Evolutionary conservation across 257 asterid genomes (phyloP).

Genomic region (Echium plantagineum): DNA sequence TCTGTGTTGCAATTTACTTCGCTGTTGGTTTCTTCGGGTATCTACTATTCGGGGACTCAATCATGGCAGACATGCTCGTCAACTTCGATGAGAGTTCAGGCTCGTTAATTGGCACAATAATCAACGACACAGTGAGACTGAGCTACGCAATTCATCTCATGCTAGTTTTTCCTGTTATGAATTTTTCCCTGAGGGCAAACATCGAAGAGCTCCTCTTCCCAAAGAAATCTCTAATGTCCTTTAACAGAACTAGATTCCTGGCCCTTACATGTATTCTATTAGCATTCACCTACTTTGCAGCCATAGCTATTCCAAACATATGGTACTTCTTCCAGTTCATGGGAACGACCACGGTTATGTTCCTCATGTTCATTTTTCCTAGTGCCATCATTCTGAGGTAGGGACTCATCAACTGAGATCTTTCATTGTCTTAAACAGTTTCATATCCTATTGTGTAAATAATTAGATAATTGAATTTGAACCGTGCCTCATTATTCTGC

Average conservation of each 20-base stretch:
- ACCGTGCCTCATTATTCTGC: slow-evolving; percentile 24
- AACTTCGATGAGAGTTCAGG: slow-evolving; percentile 66
- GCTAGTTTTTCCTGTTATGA: slow-evolving; percentile 98
- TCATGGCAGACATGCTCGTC: slow-evolving; percentile 92
- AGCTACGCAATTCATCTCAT: slow-evolving; percentile 93
- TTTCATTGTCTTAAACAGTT: background rate
- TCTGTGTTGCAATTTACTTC: slow-evolving; percentile 60
- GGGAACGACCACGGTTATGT: slow-evolving; percentile 87
- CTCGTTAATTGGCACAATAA: slow-evolving; percentile 29
- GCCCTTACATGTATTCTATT: slow-evolving; percentile 47
- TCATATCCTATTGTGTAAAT: background rate
- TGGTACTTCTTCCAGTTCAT: slow-evolving; percentile 94
- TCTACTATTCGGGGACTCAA: slow-evolving; percentile 82
- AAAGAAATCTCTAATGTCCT: slow-evolving; percentile 35
- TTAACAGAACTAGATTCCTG: slow-evolving; percentile 38
- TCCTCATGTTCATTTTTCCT: slow-evolving; percentile 89
- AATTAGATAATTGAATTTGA: background rate
- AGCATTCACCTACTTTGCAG: slow-evolving; percentile 46
- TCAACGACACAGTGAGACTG: slow-evolving; percentile 57
- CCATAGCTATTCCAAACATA: slow-evolving; percentile 74
- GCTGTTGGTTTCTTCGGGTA: slow-evolving; percentile 95
- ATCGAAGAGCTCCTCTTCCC: slow-evolving; percentile 77
- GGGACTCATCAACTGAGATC: background rate
- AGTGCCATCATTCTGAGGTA: slow-evolving; percentile 87
- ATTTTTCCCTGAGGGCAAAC: slow-evolving; percentile 72